These are phyloP conservation scores for Collariella sp. DNA, from an alignment of 495 filamentous ascomycete genomes.

Conservation along the genomic window DNA sequence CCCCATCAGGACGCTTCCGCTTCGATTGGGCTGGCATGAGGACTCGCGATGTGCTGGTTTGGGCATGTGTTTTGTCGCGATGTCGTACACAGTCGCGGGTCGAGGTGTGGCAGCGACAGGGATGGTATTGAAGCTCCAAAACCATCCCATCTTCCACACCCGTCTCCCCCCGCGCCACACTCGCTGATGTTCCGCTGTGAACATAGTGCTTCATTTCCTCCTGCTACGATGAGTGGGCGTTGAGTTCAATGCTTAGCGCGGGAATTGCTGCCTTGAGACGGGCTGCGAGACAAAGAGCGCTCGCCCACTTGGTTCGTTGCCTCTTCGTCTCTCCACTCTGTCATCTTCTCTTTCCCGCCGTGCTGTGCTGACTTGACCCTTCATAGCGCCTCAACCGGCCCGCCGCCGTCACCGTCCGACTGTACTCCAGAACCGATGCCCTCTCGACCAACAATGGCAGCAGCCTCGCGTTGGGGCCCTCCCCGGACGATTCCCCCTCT, in stretches of 20 bases:
- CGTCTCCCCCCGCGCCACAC: no score
- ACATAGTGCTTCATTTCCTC: background rate
- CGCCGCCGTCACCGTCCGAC: background rate
- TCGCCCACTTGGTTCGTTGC: background rate
- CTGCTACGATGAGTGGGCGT: slow-evolving; percentile 20
- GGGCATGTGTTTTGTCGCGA: background rate
- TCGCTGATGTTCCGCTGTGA: background rate
- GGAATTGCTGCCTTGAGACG: slow-evolving; percentile 19
- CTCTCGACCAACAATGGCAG: background rate
- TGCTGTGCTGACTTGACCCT: background rate
- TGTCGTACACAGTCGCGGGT: background rate
- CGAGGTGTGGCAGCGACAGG: background rate
- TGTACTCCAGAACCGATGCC: background rate
- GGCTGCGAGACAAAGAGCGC: slow-evolving; percentile 5
- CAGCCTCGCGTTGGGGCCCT: background rate
- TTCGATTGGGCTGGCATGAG: slow-evolving; percentile 34
- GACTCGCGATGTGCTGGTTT: background rate
- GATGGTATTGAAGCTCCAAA: background rate
- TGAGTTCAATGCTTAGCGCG: slow-evolving; percentile 22
- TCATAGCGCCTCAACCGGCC: background rate
- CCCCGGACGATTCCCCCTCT: background rate
- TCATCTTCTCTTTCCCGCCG: background rate
- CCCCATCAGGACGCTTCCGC: slow-evolving; percentile 32
- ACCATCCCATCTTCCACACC: no score
- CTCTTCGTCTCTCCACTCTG: background rate